Percentiles rank a stretch among this genome's conserved stretches.
phyloP scores from a whole-genome alignment of 768 basidiomycete genomes.

The Strobilomyces dryophilus region DNA sequence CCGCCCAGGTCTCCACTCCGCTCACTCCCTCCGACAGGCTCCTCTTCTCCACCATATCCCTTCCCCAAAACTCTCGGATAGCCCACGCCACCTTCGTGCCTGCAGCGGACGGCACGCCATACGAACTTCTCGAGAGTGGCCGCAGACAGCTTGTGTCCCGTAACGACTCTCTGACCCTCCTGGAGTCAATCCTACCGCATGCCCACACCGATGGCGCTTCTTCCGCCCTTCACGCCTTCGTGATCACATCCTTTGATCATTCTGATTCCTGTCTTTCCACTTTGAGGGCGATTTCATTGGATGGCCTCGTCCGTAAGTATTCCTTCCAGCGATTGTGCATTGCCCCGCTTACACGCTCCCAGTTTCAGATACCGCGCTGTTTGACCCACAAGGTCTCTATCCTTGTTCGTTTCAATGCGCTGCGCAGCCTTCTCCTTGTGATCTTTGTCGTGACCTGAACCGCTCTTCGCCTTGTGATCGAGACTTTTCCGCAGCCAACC shows the following conservation, averaged over 20 bases:
- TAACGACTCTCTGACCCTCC: slow-evolving; percentile 36
- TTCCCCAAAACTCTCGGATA: slow-evolving; percentile 43
- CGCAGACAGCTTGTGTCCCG: slow-evolving; percentile 45
- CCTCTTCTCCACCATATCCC: slow-evolving; percentile 43
- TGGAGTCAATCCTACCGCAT: slow-evolving; percentile 49
- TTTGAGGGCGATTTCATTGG: slow-evolving; percentile 40
- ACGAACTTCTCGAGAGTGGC: slow-evolving; percentile 51
- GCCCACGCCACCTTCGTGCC: slow-evolving; percentile 44
- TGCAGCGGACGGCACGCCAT: slow-evolving; percentile 19
- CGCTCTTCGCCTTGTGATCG: slow-evolving; percentile 13
- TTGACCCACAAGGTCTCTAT: slow-evolving; percentile 47
- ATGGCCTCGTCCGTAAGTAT: slow-evolving; percentile 50
- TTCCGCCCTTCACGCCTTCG: slow-evolving; percentile 57
- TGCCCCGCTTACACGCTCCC: slow-evolving; percentile 11
- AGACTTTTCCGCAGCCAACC: slow-evolving; percentile 30
- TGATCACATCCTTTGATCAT: slow-evolving; percentile 37
- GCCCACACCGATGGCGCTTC: slow-evolving; percentile 43
- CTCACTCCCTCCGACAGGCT: slow-evolving; percentile 38
- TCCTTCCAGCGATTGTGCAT: background rate
- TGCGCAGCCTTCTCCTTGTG: slow-evolving; percentile 35
- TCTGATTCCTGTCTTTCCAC: slow-evolving; percentile 28
- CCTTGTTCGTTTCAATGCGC: slow-evolving; percentile 51
- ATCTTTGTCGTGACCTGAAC: slow-evolving; percentile 30
- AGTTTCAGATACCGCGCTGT: slow-evolving; percentile 44
- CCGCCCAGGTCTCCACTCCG: slow-evolving; percentile 19